Base-by-base conservation (phyloP, 192 early-diverging fungal species). In the Backusella morwellensis region DNA sequence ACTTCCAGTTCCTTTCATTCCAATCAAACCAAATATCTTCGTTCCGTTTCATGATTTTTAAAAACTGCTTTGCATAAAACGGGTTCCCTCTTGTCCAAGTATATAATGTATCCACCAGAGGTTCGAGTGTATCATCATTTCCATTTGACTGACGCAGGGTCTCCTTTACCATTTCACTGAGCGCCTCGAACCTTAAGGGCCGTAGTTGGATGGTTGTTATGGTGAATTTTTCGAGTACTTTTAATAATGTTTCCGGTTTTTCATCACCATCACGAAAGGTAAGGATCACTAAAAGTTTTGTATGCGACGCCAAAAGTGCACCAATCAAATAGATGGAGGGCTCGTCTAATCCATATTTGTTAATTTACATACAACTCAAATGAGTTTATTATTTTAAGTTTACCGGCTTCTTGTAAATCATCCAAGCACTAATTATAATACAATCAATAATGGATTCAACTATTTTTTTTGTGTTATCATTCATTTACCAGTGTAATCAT, bases 351-450 rank as follows among this genome's bases (percentile, higher is more conserved):
- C 35, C 15, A 75, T 75, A 29, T 67, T 34, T 35, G 67, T 68
- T 71, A 71, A 47, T 50, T 47, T 50, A 32, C 6, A 34, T 29
- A 40, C 11, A 19, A 9, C 34, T 8, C 40, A 70, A 75, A 75
- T 23, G 32, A 56, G 38, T 4, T 41, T 32, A 35, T 59, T 52
- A 74, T 50, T 32, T 50, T 50, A 6, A 6, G 29, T 66, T 79
- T 52, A 74, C 78, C 78, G 38, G 78, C 78, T 66, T 79, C 72
- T 47, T 79, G 78, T 26, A 79, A 59, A 75, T 79, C 78, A 75
- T 79, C 78, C 66, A 79, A 75, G 21, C 72, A 73, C 78, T 79
- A 74, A 9, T 35, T 50, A 50, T 50, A 50, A 50, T n/a, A 50
- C 4, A 41, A 44, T 29, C 2, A 50, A 34, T 35, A 47, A 32